A percentile compares a stretch with the other conserved stretches of the same genome.
These are phyloP conservation scores for Paramecium sonneborni DNA, from an alignment of 73 alveolate species.

Conservation along the genomic window DNA sequence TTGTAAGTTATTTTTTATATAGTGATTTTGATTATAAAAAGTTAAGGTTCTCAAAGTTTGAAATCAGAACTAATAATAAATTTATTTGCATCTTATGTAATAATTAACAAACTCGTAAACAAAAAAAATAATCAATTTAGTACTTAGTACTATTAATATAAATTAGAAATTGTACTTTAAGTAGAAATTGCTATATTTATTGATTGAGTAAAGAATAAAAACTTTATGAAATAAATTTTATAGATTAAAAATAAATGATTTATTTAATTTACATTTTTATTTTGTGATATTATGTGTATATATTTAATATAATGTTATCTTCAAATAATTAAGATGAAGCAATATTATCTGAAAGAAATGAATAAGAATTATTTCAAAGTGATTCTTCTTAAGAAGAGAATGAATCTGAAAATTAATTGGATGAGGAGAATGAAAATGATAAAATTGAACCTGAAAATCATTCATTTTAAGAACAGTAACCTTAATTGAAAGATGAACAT, in stretches of 20 bases:
- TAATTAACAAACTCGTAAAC: too few species aligned
- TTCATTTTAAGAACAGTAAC: not conserved
- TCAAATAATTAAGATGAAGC: conserved; percentile 44
- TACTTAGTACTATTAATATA: too few species aligned
- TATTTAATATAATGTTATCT: conserved; percentile 18
- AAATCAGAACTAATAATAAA: too few species aligned
- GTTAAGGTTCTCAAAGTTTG: too few species aligned
- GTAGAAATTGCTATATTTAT: too few species aligned
- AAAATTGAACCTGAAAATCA: not conserved
- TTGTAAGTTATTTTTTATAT: too few species aligned
- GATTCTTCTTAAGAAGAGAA: not conserved
- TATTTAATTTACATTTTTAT: not conserved
- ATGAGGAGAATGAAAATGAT: conserved; percentile 5
- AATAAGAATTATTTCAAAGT: not conserved
- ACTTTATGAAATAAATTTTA: too few species aligned
- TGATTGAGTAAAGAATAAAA: too few species aligned
- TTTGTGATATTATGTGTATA: not conserved
- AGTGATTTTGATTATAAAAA: too few species aligned
- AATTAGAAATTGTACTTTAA: too few species aligned
- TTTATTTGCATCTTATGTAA: too few species aligned
- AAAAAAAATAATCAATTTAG: too few species aligned
- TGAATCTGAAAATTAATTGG: not conserved
- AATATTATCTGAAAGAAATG: conserved; percentile 43
- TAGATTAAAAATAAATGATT: not conserved
- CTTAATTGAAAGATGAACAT: not conserved